These are phyloP conservation scores for Candida ascalaphidarum DNA, from an alignment of 805 yeast species.

Conservation along the genomic window DNA sequence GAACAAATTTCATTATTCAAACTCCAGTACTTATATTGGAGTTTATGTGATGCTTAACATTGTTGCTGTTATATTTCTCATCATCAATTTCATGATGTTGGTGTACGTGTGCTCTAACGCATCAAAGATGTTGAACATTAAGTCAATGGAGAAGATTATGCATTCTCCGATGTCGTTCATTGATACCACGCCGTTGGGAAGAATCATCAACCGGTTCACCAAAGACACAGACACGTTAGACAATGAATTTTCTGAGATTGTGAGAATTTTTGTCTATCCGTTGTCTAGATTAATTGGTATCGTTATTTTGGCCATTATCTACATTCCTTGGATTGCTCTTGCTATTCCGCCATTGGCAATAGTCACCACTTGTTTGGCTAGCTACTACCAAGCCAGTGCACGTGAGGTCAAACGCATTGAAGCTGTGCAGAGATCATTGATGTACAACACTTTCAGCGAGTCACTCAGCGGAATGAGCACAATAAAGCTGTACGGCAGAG, in stretches of 20 bases:
- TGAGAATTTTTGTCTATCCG: background rate
- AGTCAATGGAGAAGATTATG: background rate
- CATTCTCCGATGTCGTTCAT: background rate
- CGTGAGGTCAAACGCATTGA: conserved; percentile 1
- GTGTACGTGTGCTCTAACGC: background rate
- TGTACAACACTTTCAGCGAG: background rate
- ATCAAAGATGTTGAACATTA: background rate
- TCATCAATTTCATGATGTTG: background rate
- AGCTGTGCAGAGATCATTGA: background rate
- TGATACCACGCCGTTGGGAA: conserved; percentile 1
- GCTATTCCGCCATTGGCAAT: background rate
- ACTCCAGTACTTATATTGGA: background rate
- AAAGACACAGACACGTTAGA: conserved; percentile 1
- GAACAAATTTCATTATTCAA: conserved; percentile 1
- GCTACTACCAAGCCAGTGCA: background rate
- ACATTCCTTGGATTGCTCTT: conserved; percentile 1
- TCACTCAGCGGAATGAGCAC: background rate
- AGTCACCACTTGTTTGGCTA: background rate
- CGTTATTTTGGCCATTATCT: background rate
- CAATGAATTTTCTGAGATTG: background rate
- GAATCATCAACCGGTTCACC: conserved; percentile 1
- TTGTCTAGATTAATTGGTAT: background rate
- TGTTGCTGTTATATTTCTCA: background rate
- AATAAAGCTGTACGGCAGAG: background rate
- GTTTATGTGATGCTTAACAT: background rate